Conservation (phyloP, 352 stramenopile genomes). For the Phytophthora kernoviae region DNA sequence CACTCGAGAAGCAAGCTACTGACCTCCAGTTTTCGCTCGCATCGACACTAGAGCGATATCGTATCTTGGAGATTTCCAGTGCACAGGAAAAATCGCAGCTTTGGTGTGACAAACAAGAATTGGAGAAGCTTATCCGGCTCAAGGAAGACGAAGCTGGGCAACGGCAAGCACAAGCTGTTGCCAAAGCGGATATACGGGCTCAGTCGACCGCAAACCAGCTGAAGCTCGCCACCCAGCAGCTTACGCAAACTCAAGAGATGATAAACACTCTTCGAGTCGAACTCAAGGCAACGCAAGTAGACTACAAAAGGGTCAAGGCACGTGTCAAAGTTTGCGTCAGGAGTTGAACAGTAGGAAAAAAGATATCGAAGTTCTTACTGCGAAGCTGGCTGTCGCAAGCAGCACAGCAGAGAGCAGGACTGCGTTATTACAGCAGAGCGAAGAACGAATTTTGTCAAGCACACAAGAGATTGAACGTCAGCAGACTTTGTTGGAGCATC, state of each 20-base stretch:
- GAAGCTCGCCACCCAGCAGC: slow-evolving; percentile 19
- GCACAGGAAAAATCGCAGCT: slow-evolving; percentile 37
- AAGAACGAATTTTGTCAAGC: slow-evolving; percentile 24
- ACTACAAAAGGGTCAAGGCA: slow-evolving; percentile 27
- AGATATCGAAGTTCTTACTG: slow-evolving; percentile 24
- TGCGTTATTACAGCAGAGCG: slow-evolving; percentile 26
- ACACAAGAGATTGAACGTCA: slow-evolving; percentile 44
- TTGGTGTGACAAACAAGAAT: slow-evolving; percentile 35
- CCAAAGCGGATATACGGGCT: slow-evolving; percentile 15
- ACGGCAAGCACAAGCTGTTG: slow-evolving; percentile 12
- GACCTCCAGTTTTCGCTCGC: slow-evolving; percentile 19
- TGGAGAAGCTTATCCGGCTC: slow-evolving; percentile 31
- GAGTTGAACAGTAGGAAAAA: slow-evolving; percentile 18
- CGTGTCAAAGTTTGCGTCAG: slow-evolving; percentile 9
- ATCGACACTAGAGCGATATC: slow-evolving; percentile 18
- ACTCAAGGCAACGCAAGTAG: slow-evolving; percentile 11
- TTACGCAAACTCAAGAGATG: slow-evolving; percentile 12
- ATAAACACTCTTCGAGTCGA: slow-evolving; percentile 8
- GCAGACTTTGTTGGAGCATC: slow-evolving; percentile 31
- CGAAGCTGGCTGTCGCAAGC: slow-evolving; percentile 16
- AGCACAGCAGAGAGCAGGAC: slow-evolving; percentile 9
- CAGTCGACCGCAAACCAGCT: slow-evolving; percentile 11
- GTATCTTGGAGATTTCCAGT: slow-evolving; percentile 21
- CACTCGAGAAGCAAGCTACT: slow-evolving; percentile 10
- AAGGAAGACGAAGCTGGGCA: slow-evolving; percentile 35